Evolutionary conservation across 2,329 filamentous ascomycete genomes (phyloP).

Genomic region (Penicillium occitanis): DNA sequence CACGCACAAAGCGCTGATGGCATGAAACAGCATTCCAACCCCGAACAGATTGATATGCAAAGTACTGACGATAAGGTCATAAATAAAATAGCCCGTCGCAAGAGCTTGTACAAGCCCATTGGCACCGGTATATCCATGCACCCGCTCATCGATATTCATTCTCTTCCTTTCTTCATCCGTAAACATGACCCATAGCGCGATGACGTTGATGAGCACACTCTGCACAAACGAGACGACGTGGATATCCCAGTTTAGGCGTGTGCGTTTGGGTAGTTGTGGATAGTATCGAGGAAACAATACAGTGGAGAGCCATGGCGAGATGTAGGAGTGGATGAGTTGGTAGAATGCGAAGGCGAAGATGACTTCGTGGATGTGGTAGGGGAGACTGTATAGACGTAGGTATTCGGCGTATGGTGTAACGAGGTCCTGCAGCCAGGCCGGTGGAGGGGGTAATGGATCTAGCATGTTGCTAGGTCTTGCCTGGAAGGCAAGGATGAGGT

Average conservation of each 20-base stretch:
- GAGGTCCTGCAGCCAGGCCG: conserved; percentile 51
- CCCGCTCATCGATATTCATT: conserved; percentile 54
- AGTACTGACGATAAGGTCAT: conserved; percentile 60
- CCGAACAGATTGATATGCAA: conserved; percentile 60
- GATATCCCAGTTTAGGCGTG: conserved; percentile 65
- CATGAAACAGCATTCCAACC: conserved; percentile 62
- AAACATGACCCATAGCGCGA: conserved; percentile 60
- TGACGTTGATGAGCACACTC: conserved; percentile 54
- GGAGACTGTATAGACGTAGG: conserved; percentile 56
- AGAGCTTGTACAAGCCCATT: conserved; percentile 60
- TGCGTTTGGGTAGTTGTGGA: conserved; percentile 53
- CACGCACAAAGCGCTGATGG: conserved; percentile 59
- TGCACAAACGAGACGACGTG: conserved; percentile 65
- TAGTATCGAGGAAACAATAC: conserved; percentile 58
- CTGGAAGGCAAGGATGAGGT: not conserved
- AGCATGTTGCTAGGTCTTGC: conserved; percentile 35
- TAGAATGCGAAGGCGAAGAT: conserved; percentile 58
- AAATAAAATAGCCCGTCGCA: conserved; percentile 64
- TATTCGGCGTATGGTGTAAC: conserved; percentile 52
- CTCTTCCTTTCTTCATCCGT: conserved; percentile 55
- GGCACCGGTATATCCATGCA: conserved; percentile 63
- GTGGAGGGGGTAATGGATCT: conserved; percentile 49
- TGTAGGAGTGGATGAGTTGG: conserved; percentile 53
- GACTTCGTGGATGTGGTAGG: conserved; percentile 63
- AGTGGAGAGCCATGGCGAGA: conserved; percentile 57